Evolutionary conservation across 352 stramenopile genomes (phyloP), one percentile per base, ranked within the genome.

Genomic region (Globisporangium iwayamae): DNA sequence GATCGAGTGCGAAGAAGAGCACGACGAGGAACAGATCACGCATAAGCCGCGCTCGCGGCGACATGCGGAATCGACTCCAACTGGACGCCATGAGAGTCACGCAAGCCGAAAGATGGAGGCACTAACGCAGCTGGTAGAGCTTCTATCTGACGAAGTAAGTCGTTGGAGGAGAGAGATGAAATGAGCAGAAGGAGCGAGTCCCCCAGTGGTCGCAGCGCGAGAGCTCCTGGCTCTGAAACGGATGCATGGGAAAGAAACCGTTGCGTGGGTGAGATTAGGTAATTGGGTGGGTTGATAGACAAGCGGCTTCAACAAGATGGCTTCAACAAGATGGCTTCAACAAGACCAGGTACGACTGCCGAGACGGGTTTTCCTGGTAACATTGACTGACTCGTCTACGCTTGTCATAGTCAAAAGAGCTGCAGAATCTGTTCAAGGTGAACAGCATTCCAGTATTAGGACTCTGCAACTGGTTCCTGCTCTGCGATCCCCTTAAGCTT

Each of bases 1-100:
- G 59, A 46, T 87, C 78, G 57, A 90, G 68, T 41, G 76, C 51
- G 18, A 85, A 56, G 11, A 69, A 62, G 39, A 79, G 22, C 48
- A 55, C n/a, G 1, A 75, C 53, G 46, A 86, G 47, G 10, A 69
- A 41, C 6, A 74, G 53, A 14, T 87, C 68, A 10, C 72, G 56
- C 60, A 74, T 39, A 38, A 78, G 14, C 1, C 68, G 67, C 28
- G 22, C 48, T 60, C 39, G 59, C 16, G 52, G 25, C 30, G 59
- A 18, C 34, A 65, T 10, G 25, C 43, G 56, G 30, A 62, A 46
- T 39, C 56, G 39, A 34, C 46, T 62, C 7, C 7, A 43, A 47
- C 8, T 16, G 16, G 38, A 22, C 41, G 25, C 30, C 38, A 48
- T 51, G 14, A 4, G 11, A 61, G 22, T 3, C 20, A 61, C 18